These are phyloP conservation scores for Oryza australiensis DNA, from an alignment of 176 grass and related monocot species.

Conservation along the genomic window DNA sequence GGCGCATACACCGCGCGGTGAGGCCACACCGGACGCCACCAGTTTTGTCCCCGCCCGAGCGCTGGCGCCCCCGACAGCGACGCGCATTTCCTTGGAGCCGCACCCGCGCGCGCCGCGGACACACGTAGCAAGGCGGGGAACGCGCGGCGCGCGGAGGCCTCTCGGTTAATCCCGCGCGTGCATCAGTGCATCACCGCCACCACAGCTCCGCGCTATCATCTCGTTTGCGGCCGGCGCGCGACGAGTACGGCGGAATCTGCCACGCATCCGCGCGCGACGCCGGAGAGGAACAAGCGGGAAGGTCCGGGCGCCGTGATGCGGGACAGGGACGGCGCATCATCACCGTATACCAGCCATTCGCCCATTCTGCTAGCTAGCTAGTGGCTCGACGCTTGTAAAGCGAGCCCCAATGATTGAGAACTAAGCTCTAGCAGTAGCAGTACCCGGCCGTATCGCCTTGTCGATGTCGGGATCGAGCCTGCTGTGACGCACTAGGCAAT, in stretches of 20 bases:
- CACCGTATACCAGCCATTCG: no score
- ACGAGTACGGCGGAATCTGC: neutral
- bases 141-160: neutral
- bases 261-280: constrained; percentile 17
- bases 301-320: neutral
- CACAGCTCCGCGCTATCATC: neutral
- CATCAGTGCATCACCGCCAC: no score
- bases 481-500: neutral
- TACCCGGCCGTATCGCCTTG: neutral
- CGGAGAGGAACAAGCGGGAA: constrained; percentile 14
- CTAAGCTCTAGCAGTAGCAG: neutral
- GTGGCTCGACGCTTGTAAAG: constrained; percentile 32
- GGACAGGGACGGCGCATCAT: neutral
- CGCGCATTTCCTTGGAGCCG: neutral
- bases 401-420: constrained; percentile 24
- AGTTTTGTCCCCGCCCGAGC: neutral
- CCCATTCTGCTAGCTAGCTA: neutral
- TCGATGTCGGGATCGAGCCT: constrained; percentile 3
- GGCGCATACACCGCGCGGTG: neutral
- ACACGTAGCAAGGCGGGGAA: neutral
- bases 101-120: neutral
- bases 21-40: constrained; percentile 38
- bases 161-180: neutral
- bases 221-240: neutral
- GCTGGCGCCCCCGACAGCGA: neutral